phyloP scores from a whole-genome alignment of 2,329 filamentous ascomycete genomes.

The Scedosporium boydii region DNA sequence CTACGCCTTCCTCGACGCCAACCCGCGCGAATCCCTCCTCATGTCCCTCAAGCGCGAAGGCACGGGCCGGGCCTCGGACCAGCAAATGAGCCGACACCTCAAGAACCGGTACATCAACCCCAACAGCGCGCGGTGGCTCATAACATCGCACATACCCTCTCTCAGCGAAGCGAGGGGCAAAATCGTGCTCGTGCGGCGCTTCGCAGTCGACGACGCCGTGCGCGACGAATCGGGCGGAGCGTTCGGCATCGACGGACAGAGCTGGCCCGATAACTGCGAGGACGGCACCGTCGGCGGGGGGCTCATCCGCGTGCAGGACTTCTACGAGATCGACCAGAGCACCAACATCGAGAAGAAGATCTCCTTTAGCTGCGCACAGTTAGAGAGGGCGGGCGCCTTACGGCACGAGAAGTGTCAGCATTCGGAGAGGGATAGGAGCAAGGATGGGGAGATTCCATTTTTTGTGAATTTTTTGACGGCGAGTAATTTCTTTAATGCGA shows the following conservation, averaged over 20 bases:
- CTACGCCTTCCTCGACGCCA: constrained; percentile 64
- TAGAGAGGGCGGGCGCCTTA: constrained; percentile 58
- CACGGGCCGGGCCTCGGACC: constrained; percentile 67
- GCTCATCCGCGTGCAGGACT: constrained; percentile 81
- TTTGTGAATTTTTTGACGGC: constrained; percentile 87
- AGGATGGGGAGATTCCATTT: constrained; percentile 42
- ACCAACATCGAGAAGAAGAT: constrained; percentile 76
- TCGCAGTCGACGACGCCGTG: constrained; percentile 48
- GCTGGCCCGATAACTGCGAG: constrained; percentile 83
- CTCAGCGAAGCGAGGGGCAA: constrained; percentile 74
- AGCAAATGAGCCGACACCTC: constrained; percentile 66
- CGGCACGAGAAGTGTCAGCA: constrained; percentile 13
- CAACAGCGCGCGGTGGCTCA: constrained; percentile 62
- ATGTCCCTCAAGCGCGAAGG: constrained; percentile 90
- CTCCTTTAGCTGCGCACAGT: constrained; percentile 59
- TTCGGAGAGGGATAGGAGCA: neutral
- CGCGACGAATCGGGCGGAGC: constrained; percentile 36
- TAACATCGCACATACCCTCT: constrained; percentile 63
- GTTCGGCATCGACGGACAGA: constrained; percentile 51
- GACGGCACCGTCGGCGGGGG: constrained; percentile 63
- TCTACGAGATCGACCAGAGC: constrained; percentile 75
- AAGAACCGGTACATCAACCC: constrained; percentile 58
- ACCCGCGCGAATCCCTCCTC: constrained; percentile 75
- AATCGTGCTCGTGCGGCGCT: constrained; percentile 77
- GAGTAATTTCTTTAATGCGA: constrained; percentile 87